phyloP scores from a whole-genome alignment of 225 moss, liverwort and hornwort species.

The Takakia lepidozioides region DNA sequence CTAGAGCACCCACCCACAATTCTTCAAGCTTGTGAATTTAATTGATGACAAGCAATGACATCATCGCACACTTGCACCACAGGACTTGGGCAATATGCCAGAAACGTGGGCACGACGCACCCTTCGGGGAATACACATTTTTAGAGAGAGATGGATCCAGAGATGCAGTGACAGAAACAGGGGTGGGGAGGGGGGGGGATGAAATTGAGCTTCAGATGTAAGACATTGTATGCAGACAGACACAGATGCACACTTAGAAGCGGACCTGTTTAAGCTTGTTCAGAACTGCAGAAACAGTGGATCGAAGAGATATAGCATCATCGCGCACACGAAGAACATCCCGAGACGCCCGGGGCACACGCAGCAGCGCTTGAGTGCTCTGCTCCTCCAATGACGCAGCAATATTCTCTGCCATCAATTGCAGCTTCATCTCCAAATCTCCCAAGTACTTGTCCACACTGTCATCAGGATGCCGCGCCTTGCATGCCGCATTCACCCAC shows the following conservation, averaged over 20 bases:
- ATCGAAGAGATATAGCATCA: constrained; percentile 84
- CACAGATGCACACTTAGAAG: background rate
- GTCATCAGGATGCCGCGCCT: constrained; percentile 85
- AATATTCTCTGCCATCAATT: constrained; percentile 92
- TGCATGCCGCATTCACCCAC: constrained; percentile 92
- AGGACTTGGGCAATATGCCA: no score
- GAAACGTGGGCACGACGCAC: no score
- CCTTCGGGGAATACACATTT: no score
- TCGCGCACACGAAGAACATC: constrained; percentile 92
- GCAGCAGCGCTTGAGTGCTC: constrained; percentile 76
- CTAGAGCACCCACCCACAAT: no score
- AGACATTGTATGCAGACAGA: no score
- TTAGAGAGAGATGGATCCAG: background rate
- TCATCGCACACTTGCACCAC: no score
- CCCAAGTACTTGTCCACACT: constrained; percentile 81
- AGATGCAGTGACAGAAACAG: background rate
- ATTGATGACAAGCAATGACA: no score
- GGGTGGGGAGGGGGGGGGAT: no score
- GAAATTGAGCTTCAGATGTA: no score
- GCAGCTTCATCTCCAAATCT: constrained; percentile 99
- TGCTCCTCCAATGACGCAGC: constrained; percentile 80
- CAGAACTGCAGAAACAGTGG: constrained; percentile 89
- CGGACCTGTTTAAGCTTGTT: constrained; percentile 81
- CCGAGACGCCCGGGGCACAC: constrained; percentile 89
- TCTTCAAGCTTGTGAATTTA: no score